These are phyloP conservation scores for Waltergamsia citrina DNA, from an alignment of 2,329 filamentous ascomycete genomes.

Conservation along the genomic window DNA sequence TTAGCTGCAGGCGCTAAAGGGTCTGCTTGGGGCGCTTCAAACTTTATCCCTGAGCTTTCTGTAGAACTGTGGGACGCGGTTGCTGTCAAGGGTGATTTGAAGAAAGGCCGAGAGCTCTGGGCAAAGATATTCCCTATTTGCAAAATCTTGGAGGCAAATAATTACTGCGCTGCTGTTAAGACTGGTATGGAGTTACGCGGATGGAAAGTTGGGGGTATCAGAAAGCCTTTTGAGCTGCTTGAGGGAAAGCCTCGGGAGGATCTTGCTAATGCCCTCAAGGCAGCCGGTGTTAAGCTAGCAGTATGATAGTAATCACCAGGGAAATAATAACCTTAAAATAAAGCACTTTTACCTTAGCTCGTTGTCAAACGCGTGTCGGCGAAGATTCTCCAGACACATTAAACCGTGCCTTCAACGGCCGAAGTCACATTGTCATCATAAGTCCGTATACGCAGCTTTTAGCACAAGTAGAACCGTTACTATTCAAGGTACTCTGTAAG, in stretches of 20 bases:
- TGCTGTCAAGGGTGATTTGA: slow-evolving; percentile 29
- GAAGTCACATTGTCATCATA: too few relatives aligned
- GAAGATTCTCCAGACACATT: too few relatives aligned
- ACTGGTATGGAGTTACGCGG: slow-evolving; percentile 38
- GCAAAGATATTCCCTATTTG: slow-evolving; percentile 37
- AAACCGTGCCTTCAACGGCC: too few relatives aligned
- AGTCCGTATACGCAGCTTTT: too few relatives aligned
- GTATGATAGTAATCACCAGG: too few relatives aligned
- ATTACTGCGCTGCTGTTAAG: slow-evolving; percentile 37
- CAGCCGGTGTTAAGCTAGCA: slow-evolving; percentile 22
- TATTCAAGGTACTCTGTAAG: too few relatives aligned
- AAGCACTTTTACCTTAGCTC: too few relatives aligned
- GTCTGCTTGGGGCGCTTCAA: slow-evolving; percentile 39
- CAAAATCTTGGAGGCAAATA: slow-evolving; percentile 37
- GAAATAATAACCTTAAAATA: too few relatives aligned
- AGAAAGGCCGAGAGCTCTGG: slow-evolving; percentile 34
- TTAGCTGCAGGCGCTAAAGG: slow-evolving; percentile 38
- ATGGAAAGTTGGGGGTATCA: slow-evolving; percentile 32
- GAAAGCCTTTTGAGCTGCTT: slow-evolving; percentile 36
- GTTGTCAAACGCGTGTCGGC: too few relatives aligned
- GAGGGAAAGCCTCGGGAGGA: slow-evolving; percentile 19
- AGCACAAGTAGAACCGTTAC: too few relatives aligned
- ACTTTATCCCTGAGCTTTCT: slow-evolving; percentile 38
- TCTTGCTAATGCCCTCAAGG: slow-evolving; percentile 22
- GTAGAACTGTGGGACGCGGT: slow-evolving; percentile 36